Base-by-base conservation (phyloP, 202 grass and related monocot species). In the Miscanthus sacchariflorus region DNA sequence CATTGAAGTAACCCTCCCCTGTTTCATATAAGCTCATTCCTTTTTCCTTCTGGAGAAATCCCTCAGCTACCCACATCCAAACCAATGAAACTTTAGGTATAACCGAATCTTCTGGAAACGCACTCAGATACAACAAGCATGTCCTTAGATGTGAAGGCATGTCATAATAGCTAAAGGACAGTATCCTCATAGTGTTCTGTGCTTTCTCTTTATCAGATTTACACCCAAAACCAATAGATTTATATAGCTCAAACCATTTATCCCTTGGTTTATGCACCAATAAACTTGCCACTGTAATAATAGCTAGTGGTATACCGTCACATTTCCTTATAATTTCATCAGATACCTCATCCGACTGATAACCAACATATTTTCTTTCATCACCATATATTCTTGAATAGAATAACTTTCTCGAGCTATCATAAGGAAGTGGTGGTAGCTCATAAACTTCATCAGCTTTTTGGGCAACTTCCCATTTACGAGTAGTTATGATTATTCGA, bases 81-180 rank as follows among this genome's bases (percentile, higher is more conserved):
- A 85, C 39, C 8, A 85, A 14, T 2, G 0, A 0, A 8, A 2
- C 0, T 24, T 69, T 85, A 0, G 1, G 0, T 0, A 85, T 42
- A 1, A 0, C 0, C 14, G 50, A 25, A 42, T 75, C 70, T 81
- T 81, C 78, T 0, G 28, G 39, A 14, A 40, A 84, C 13, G 63
- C 5, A 18, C 21, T 23, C 43, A 88, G 33, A 27, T 88, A 76
- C 39, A 88, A 30, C 1, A 82, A 75, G 19, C 81, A 89, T 24
- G 66, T 19, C 68, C 13, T 84, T 3, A 84, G 52, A 72, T 84
- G 74, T 18, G 33, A 6, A 15, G 87, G 81, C 0, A 89, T 13
- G 45, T 88, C 74, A 9, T 84, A 83, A 38, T 84, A 88, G 39
- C 87, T 84, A 5, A 84, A 39, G 2, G 74, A 72, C 4, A 89